Evolutionary conservation across 2,329 filamentous ascomycete species (phyloP).

Genomic region (Penicillium sp.): DNA sequence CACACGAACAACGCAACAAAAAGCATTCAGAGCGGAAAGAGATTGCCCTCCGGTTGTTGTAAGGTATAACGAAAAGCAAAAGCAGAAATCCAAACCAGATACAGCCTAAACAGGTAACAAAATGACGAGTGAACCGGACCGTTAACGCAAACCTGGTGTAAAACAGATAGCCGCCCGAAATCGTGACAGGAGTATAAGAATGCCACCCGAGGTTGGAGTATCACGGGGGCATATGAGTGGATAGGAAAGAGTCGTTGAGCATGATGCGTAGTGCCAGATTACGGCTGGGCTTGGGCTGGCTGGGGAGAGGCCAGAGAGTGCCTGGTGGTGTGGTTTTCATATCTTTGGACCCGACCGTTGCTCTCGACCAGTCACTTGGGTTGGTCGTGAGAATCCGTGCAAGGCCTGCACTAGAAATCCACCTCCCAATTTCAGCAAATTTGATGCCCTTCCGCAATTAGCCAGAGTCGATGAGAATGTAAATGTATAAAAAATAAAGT

Average conservation of each 20-base stretch:
- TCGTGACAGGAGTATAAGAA: no score
- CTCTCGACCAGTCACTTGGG: background rate
- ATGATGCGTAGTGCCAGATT: no score
- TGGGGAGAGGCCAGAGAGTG: constrained; percentile 27
- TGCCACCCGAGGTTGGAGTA: no score
- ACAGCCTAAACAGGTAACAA: background rate
- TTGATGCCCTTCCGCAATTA: constrained; percentile 13
- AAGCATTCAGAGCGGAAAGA: constrained; percentile 10
- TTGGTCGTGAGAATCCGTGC: background rate
- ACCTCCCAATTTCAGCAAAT: background rate
- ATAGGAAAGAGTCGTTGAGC: no score
- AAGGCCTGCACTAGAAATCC: constrained; percentile 1
- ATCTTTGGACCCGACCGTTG: constrained; percentile 6
- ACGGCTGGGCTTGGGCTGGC: no score
- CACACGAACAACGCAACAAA: constrained; percentile 10
- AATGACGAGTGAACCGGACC: background rate
- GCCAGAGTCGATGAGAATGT: constrained; percentile 14
- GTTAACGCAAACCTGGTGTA: background rate
- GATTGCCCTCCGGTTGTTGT: constrained; percentile 23
- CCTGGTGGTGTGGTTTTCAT: constrained; percentile 23
- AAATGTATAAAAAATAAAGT: constrained; percentile 18
- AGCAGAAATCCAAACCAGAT: background rate
- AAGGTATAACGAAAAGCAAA: constrained; percentile 11
- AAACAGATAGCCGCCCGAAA: constrained; percentile 5
- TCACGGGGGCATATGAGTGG: no score